These are phyloP conservation scores for Pholiota molesta DNA, from an alignment of 768 basidiomycete species.

Conservation along the genomic window DNA sequence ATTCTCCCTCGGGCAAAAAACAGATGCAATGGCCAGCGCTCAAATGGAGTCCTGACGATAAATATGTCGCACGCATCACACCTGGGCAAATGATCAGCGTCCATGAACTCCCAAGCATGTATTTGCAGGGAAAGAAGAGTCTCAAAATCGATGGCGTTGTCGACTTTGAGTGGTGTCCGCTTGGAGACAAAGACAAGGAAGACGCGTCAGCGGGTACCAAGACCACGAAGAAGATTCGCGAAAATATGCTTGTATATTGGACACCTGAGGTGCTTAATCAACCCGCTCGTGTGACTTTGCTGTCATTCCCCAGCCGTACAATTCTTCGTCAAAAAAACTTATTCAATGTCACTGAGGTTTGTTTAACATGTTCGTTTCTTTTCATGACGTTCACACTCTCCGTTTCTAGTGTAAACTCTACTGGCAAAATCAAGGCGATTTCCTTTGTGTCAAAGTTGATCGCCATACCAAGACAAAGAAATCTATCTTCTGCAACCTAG, in stretches of 20 bases:
- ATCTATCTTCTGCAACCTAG: constrained; percentile 96
- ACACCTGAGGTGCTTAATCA: constrained; percentile 96
- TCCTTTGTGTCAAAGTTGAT: constrained; percentile 98
- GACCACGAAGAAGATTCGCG: constrained; percentile 64
- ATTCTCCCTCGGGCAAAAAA: constrained; percentile 63
- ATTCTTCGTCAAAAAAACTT: constrained; percentile 93
- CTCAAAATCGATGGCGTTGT: constrained; percentile 96
- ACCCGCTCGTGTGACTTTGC: constrained; percentile 93
- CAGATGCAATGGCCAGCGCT: constrained; percentile 94
- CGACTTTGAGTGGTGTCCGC: constrained; percentile 99
- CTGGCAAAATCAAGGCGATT: constrained; percentile 99
- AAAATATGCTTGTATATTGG: constrained; percentile 98
- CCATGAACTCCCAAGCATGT: constrained; percentile 94
- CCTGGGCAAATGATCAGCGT: constrained; percentile 94
- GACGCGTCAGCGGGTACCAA: constrained; percentile 37
- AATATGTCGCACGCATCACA: constrained; percentile 88
- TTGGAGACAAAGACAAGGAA: constrained; percentile 86
- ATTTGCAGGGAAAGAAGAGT: constrained; percentile 93
- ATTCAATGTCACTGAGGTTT: constrained; percentile 96
- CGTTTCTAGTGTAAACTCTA: constrained; percentile 84
- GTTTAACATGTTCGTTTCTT: constrained; percentile 11
- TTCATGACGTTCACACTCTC: neutral
- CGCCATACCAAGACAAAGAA: constrained; percentile 99
- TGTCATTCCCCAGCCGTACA: constrained; percentile 83
- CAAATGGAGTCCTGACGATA: constrained; percentile 98